Evolutionary conservation across 2,329 filamentous ascomycete genomes (phyloP).

Genomic region (Massarina eburnea): DNA sequence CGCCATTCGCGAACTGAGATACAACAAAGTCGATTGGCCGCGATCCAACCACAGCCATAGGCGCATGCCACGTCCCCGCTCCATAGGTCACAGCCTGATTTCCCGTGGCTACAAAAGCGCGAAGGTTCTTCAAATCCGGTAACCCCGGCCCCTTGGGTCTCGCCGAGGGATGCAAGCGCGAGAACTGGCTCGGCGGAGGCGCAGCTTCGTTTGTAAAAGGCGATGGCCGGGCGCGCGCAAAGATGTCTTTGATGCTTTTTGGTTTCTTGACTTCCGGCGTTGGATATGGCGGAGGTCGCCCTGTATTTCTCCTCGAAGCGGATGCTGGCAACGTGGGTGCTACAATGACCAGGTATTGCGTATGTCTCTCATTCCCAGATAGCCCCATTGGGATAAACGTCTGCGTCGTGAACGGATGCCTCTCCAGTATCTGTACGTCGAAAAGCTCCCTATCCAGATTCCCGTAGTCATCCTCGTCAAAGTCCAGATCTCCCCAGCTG

Average conservation of each 20-base stretch:
- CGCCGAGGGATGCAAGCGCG: constrained; percentile 32
- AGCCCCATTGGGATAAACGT: constrained; percentile 81
- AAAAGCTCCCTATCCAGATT: constrained; percentile 51
- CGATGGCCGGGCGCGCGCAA: constrained; percentile 45
- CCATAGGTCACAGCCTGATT: constrained; percentile 89
- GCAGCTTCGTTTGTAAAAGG: constrained; percentile 56
- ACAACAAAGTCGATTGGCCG: constrained; percentile 77
- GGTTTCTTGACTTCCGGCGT: constrained; percentile 33
- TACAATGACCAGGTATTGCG: constrained; percentile 80
- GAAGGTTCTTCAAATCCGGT: constrained; percentile 70
- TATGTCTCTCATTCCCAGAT: constrained; percentile 47
- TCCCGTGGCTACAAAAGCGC: constrained; percentile 76
- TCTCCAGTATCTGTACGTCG: constrained; percentile 73
- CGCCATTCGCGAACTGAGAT: constrained; percentile 83
- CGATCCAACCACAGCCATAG: constrained; percentile 83
- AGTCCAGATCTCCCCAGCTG: constrained; percentile 37
- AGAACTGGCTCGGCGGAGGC: constrained; percentile 33
- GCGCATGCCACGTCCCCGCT: constrained; percentile 92
- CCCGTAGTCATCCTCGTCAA: constrained; percentile 34
- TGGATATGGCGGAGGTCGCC: constrained; percentile 47
- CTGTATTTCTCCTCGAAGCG: constrained; percentile 28
- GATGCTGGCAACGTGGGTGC: constrained; percentile 69
- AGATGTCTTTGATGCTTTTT: constrained; percentile 41
- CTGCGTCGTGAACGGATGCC: constrained; percentile 92
- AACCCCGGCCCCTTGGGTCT: constrained; percentile 56